Percentiles rank a stretch among this genome's conserved stretches.
Conservation (phyloP, 306 rosid genomes). For the Biancaea sappan region DNA sequence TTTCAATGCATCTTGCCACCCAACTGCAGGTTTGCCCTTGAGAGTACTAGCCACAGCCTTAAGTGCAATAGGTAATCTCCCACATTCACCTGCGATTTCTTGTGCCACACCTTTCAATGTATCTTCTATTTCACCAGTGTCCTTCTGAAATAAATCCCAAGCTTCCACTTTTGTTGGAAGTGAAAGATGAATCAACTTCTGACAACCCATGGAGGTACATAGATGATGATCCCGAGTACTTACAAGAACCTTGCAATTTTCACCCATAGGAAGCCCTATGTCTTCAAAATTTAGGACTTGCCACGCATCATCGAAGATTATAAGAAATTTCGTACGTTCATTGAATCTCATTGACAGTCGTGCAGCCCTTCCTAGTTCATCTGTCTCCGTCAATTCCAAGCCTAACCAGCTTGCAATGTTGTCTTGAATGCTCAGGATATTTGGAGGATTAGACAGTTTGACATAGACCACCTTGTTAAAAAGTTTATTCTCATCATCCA, state of each 20-base stretch:
- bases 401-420: not conserved
- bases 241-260: not conserved
- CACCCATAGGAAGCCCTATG: not conserved
- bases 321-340: not conserved
- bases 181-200: not conserved
- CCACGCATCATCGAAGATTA: constrained; percentile 19
- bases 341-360: not conserved
- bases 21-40: not conserved
- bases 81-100: not conserved
- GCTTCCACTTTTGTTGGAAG: not conserved
- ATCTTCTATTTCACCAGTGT: not conserved
- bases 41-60: not conserved
- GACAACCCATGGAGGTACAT: not conserved
- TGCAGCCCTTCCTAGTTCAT: not conserved
- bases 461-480: not conserved
- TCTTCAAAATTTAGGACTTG: not conserved
- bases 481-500: not conserved
- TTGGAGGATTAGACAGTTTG: not conserved
- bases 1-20: not conserved
- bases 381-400: not conserved
- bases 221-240: not conserved
- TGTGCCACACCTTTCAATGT: not conserved
- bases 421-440: not conserved
- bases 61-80: constrained; percentile 3
- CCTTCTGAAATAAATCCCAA: not conserved